These are phyloP conservation scores for Phlebiopsis gigantea DNA, from an alignment of 768 basidiomycete species.

Conservation along the genomic window DNA sequence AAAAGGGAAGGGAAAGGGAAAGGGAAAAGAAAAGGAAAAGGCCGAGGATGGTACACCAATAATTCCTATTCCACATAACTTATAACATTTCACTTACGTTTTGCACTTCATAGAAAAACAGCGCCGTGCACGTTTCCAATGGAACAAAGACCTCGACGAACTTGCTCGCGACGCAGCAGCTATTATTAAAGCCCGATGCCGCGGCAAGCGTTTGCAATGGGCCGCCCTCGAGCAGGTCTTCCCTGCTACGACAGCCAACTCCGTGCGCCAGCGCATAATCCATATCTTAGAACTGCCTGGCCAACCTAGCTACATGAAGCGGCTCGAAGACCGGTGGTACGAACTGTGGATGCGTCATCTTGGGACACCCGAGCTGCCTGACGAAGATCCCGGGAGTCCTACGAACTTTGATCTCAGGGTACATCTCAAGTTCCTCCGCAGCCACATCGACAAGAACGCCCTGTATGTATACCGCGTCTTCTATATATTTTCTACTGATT, in stretches of 20 bases:
- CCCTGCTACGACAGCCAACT: conserved; percentile 66
- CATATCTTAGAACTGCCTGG: conserved; percentile 57
- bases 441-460: conserved; percentile 79
- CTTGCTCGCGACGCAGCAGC: conserved; percentile 79
- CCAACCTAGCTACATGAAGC: conserved; percentile 68
- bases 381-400: conserved; percentile 61
- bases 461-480: conserved; percentile 52
- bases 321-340: conserved; percentile 80
- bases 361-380: conserved; percentile 62
- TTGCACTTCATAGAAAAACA: conserved; percentile 4
- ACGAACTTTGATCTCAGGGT: conserved; percentile 73
- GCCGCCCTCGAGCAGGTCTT: conserved; percentile 75
- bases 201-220: conserved; percentile 61
- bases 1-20: conserved; percentile 26
- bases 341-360: conserved; percentile 69
- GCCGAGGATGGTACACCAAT: conserved; percentile 1
- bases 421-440: conserved; percentile 79
- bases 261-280: conserved; percentile 62
- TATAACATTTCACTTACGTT: background rate
- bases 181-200: conserved; percentile 76
- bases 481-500: conserved; percentile 12
- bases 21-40: conserved; percentile 29
- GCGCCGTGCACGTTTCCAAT: conserved; percentile 68
- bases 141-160: conserved; percentile 87
- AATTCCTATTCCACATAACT: background rate